These are phyloP conservation scores for Blastomyces gilchristii DNA, from an alignment of 2,329 filamentous ascomycete species.

Conservation along the genomic window DNA sequence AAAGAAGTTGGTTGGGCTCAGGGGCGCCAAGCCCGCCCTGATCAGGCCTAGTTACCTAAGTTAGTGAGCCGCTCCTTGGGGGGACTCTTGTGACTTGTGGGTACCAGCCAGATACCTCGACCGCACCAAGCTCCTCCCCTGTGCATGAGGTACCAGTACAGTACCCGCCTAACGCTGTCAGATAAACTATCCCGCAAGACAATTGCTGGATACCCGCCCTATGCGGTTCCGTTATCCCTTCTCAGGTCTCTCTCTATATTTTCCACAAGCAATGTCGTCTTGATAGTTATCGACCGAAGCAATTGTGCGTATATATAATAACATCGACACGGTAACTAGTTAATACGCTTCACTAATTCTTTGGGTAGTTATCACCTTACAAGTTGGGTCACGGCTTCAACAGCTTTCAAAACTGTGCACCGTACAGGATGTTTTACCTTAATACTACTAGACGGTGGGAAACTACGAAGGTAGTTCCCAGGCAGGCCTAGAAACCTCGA, in stretches of 20 bases:
- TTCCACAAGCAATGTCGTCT: neutral
- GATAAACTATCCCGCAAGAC: neutral
- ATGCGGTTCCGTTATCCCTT: too few relatives aligned
- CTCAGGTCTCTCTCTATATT: neutral
- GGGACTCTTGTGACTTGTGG: neutral
- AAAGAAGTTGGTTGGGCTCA: neutral
- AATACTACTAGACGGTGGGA: too few relatives aligned
- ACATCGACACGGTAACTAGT: neutral
- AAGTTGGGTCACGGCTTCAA: neutral
- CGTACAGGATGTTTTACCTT: neutral
- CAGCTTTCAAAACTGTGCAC: neutral
- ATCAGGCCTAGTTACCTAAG: constrained; percentile 3
- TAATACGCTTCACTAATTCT: neutral
- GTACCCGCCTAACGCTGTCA: neutral
- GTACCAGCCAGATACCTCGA: neutral
- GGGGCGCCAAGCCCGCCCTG: constrained; percentile 4
- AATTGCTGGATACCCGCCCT: too few relatives aligned
- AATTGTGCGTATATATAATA: neutral
- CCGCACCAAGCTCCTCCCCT: neutral
- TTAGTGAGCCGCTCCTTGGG: too few relatives aligned
- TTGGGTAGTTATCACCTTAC: neutral
- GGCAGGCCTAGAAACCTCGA: neutral
- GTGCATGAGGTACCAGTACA: neutral
- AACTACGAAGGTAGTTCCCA: neutral
- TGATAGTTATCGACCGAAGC: neutral